phyloP scores from a whole-genome alignment of 2,329 filamentous ascomycete species.

The Chaetomium olivaceum region DNA sequence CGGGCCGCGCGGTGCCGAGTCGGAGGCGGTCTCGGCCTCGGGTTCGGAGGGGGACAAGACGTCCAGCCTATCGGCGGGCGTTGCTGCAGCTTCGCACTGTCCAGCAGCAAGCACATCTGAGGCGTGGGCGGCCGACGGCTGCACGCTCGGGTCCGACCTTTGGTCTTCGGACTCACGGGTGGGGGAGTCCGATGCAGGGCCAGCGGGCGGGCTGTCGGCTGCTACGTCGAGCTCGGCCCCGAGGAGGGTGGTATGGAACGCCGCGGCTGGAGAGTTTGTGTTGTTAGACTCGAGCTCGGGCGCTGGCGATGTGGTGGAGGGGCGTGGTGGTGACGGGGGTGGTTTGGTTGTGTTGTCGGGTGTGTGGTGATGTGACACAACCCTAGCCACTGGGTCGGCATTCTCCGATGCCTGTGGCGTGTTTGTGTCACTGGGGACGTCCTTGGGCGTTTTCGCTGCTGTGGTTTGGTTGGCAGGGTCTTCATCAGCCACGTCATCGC shows the following conservation, averaged over 20 bases:
- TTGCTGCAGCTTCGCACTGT: too few species aligned
- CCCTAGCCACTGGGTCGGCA: conserved; percentile 2
- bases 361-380: conserved; percentile 6
- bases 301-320: too few species aligned
- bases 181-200: conserved; percentile 26
- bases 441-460: not conserved
- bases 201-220: conserved; percentile 9
- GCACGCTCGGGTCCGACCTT: conserved; percentile 15
- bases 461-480: not conserved
- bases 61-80: conserved; percentile 1
- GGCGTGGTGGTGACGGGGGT: too few species aligned
- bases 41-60: too few species aligned
- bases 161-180: conserved; percentile 21
- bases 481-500: not conserved
- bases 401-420: not conserved
- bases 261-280: not conserved
- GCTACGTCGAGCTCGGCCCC: conserved; percentile 24
- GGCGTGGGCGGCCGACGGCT: not conserved
- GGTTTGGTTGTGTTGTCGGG: not conserved
- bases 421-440: not conserved
- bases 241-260: too few species aligned
- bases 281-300: not conserved
- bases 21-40: too few species aligned
- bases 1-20: too few species aligned
- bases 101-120: not conserved